These are phyloP conservation scores for Nemophila menziesii DNA, from an alignment of 257 asterid species.

Conservation along the genomic window DNA sequence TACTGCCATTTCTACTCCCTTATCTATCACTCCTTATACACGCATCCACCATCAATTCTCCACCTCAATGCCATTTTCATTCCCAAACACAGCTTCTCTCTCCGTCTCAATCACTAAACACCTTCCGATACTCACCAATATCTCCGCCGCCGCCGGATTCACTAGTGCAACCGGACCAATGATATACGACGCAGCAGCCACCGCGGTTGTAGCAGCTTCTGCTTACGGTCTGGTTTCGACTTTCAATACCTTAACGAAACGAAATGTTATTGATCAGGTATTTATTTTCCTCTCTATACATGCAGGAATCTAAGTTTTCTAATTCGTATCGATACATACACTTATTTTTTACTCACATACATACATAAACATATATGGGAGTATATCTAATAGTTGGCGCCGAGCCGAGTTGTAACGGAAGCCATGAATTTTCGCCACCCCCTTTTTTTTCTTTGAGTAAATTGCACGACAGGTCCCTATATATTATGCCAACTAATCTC, in stretches of 20 bases:
- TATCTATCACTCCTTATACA: slow-evolving; percentile 20
- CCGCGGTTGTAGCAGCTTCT: slow-evolving; percentile 55
- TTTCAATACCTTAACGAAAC: slow-evolving; percentile 56
- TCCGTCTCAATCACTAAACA: not conserved
- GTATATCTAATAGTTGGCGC: too few species aligned
- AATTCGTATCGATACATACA: too few species aligned
- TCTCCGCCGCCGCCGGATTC: slow-evolving; percentile 27
- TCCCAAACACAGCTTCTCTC: not conserved
- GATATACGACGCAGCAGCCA: slow-evolving; percentile 65
- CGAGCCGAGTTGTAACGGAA: too few species aligned
- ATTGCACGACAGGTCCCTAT: too few species aligned
- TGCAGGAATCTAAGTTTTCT: too few species aligned
- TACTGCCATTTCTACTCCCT: slow-evolving; percentile 7
- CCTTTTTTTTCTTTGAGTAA: too few species aligned
- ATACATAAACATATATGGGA: too few species aligned
- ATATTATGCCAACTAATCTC: too few species aligned
- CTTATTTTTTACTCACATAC: too few species aligned
- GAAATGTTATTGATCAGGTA: slow-evolving; percentile 72
- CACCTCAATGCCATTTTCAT: not conserved
- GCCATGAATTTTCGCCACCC: too few species aligned
- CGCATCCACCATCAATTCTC: slow-evolving; percentile 5
- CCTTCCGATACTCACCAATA: not conserved
- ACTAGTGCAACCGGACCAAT: slow-evolving; percentile 12
- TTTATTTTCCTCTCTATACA: not conserved
- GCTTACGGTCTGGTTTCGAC: slow-evolving; percentile 70